A percentile compares a stretch with the other conserved stretches of the same genome.
Conservation (phyloP, 1,284 basidiomycete genomes). For the Papiliotrema flavescens region DNA sequence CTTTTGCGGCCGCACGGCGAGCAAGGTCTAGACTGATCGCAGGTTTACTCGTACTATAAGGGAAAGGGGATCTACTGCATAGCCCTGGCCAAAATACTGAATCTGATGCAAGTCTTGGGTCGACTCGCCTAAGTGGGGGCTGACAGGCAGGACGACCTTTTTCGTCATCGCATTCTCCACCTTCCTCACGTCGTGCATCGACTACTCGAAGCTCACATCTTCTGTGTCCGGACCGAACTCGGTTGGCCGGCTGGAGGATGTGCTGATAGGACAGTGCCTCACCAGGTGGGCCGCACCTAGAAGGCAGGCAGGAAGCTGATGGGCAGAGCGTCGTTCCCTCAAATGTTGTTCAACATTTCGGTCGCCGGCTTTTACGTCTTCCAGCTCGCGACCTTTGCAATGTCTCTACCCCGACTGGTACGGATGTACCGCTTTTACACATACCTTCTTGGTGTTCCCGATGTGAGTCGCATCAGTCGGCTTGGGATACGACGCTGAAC, state of each 20-base stretch:
- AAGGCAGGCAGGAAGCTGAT: slow-evolving; percentile 6
- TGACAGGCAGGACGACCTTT: slow-evolving; percentile 73
- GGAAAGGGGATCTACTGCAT: slow-evolving; percentile 96
- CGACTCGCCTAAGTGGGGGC: neutral
- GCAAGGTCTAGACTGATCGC: slow-evolving; percentile 4
- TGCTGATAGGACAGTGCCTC: slow-evolving; percentile 74
- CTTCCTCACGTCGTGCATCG: slow-evolving; percentile 90
- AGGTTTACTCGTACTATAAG: slow-evolving; percentile 84
- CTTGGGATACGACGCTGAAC: too few relatives aligned
- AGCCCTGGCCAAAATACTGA: slow-evolving; percentile 76
- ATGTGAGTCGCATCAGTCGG: slow-evolving; percentile 50
- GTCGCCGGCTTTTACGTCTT: slow-evolving; percentile 75
- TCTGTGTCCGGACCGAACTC: slow-evolving; percentile 37
- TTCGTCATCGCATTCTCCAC: slow-evolving; percentile 97
- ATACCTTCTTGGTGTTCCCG: slow-evolving; percentile 57
- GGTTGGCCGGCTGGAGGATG: slow-evolving; percentile 62
- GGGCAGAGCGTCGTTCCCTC: slow-evolving; percentile 31
- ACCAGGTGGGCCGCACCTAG: slow-evolving; percentile 59
- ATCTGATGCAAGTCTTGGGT: slow-evolving; percentile 71
- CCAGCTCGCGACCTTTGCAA: slow-evolving; percentile 53
- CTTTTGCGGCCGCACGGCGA: neutral
- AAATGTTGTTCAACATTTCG: slow-evolving; percentile 67
- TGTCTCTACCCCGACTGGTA: slow-evolving; percentile 65
- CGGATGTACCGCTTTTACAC: slow-evolving; percentile 88
- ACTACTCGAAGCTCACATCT: slow-evolving; percentile 69